phyloP scores from a whole-genome alignment of 208 protist species.

The Angomonas desouzai region DNA sequence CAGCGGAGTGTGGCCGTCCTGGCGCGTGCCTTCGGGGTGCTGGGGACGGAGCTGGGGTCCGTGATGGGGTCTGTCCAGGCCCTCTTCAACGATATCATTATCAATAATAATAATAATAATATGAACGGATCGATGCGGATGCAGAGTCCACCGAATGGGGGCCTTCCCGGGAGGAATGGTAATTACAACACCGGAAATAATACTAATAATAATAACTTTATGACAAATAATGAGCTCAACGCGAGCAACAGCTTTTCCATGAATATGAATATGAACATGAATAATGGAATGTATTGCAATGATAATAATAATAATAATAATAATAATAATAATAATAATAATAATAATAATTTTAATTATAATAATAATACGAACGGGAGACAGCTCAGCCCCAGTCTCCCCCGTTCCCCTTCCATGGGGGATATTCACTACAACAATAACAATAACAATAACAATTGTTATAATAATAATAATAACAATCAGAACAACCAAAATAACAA shows the following conservation, averaged over 20 bases:
- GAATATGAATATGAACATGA: neutral
- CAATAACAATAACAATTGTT: neutral
- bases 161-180: too few species aligned
- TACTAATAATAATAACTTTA: neutral
- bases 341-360: neutral
- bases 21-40: neutral
- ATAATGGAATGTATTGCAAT: neutral
- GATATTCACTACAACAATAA: neutral
- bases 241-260: neutral
- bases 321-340: conserved; percentile 1
- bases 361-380: neutral
- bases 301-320: conserved; percentile 9
- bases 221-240: neutral
- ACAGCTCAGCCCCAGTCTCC: neutral
- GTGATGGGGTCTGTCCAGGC: neutral
- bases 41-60: neutral
- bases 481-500: neutral
- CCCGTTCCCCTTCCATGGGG: neutral
- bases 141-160: too few species aligned
- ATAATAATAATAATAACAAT: conserved; percentile 1
- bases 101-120: neutral
- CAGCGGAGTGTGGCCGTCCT: neutral
- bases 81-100: neutral
- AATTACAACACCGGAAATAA: neutral
- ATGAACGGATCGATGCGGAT: neutral